Evolutionary conservation across 2,329 filamentous ascomycete species (phyloP).

Genomic region (Penicillium brasilianum): DNA sequence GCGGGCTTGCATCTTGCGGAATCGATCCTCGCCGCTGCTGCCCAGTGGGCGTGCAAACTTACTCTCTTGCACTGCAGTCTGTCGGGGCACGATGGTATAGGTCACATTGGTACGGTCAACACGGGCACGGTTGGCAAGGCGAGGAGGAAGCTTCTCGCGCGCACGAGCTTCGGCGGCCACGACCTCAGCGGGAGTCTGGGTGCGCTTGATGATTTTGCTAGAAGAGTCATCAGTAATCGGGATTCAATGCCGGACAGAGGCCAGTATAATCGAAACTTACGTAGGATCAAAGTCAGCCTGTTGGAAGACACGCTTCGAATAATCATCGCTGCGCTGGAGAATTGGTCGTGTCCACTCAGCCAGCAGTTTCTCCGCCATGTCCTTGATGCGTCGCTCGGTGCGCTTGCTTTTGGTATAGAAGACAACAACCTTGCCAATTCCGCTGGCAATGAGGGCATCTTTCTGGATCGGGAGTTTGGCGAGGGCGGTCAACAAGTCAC

Average conservation of each 20-base stretch:
- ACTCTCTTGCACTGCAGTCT: slow-evolving; percentile 54
- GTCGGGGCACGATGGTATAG: slow-evolving; percentile 68
- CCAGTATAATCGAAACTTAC: slow-evolving; percentile 36
- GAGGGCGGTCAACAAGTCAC: slow-evolving; percentile 85
- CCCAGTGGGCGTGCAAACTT: slow-evolving; percentile 54
- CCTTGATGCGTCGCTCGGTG: slow-evolving; percentile 85
- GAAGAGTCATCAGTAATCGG: slow-evolving; percentile 20
- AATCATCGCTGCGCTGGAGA: slow-evolving; percentile 90
- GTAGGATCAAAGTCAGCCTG: slow-evolving; percentile 65
- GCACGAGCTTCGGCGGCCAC: slow-evolving; percentile 57
- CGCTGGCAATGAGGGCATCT: slow-evolving; percentile 84
- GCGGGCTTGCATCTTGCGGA: slow-evolving; percentile 55
- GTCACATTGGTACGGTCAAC: slow-evolving; percentile 63
- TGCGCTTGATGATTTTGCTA: slow-evolving; percentile 46
- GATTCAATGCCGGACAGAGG: slow-evolving; percentile 3
- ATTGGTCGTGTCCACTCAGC: slow-evolving; percentile 96
- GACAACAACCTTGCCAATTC: slow-evolving; percentile 92
- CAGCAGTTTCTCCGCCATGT: slow-evolving; percentile 88
- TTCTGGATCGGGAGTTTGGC: slow-evolving; percentile 85
- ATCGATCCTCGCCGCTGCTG: slow-evolving; percentile 54
- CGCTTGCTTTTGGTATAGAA: slow-evolving; percentile 97
- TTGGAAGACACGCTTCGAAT: slow-evolving; percentile 76
- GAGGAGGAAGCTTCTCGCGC: slow-evolving; percentile 58
- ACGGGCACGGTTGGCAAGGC: slow-evolving; percentile 62
- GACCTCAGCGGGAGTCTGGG: slow-evolving; percentile 41